phyloP scores from a whole-genome alignment of 2,329 filamentous ascomycete species.

The Pseudocercospora fijiensis region DNA sequence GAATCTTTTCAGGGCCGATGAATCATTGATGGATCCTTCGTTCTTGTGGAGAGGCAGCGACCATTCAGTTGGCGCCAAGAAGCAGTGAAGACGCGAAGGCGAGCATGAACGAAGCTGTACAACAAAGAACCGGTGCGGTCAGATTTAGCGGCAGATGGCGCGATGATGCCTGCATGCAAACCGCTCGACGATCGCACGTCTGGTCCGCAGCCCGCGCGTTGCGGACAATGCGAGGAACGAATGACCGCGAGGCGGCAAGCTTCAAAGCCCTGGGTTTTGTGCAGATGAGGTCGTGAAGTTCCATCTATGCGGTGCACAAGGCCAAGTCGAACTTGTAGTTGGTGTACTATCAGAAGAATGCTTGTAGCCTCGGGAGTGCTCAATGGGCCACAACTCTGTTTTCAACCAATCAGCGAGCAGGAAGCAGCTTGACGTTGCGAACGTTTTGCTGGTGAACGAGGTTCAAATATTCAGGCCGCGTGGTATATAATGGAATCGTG shows the following conservation, averaged over 20 bases:
- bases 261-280: not conserved
- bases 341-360: not conserved
- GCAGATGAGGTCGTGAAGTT: not conserved
- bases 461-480: not conserved
- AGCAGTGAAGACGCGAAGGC: not conserved
- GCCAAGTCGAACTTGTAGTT: not conserved
- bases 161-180: not conserved
- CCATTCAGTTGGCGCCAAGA: constrained; percentile 2
- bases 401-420: not conserved
- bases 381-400: not conserved
- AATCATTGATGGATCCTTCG: not conserved
- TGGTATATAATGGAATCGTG: not conserved
- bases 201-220: not conserved
- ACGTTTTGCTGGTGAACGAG: not conserved
- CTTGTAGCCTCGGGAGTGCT: not conserved
- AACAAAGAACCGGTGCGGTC: not conserved
- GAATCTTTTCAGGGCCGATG: not conserved
- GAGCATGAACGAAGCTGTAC: not conserved
- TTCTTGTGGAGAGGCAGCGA: not conserved
- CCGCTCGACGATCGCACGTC: not conserved
- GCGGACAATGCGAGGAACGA: not conserved
- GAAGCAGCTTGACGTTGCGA: not conserved
- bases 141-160: not conserved
- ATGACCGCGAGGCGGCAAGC: not conserved
- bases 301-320: not conserved